phyloP scores from a whole-genome alignment of 164 flowering plant species.

The Magnolia officinalis region DNA sequence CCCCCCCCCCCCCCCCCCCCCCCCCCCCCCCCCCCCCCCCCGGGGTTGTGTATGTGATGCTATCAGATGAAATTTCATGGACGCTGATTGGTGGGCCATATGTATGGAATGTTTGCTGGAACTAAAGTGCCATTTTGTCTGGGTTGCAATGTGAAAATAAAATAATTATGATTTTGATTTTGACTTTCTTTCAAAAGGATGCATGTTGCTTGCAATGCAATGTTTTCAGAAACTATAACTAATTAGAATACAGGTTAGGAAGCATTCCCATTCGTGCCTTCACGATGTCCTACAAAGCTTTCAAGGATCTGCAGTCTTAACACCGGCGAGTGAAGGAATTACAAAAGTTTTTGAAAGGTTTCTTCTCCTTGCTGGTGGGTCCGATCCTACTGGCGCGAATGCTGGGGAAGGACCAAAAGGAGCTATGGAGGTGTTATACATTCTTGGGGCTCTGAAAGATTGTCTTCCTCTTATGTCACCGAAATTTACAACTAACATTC shows the following conservation, averaged over 20 bases:
- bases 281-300: slow-evolving; percentile 55
- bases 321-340: slow-evolving; percentile 75
- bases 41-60: too few relatives aligned
- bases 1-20: too few relatives aligned
- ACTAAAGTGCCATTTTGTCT: too few relatives aligned
- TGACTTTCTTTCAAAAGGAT: neutral
- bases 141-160: too few relatives aligned
- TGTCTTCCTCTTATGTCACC: slow-evolving; percentile 67
- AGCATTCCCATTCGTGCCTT: slow-evolving; percentile 51
- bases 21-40: too few relatives aligned
- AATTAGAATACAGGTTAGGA: slow-evolving; percentile 60
- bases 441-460: slow-evolving; percentile 70
- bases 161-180: too few relatives aligned
- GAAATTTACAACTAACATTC: slow-evolving; percentile 42
- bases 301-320: slow-evolving; percentile 39
- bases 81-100: too few relatives aligned
- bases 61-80: too few relatives aligned
- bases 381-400: slow-evolving; percentile 25
- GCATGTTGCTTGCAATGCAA: neutral
- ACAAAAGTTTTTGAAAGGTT: slow-evolving; percentile 54
- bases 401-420: slow-evolving; percentile 56
- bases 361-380: slow-evolving; percentile 75
- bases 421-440: slow-evolving; percentile 69
- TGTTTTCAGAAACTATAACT: neutral
- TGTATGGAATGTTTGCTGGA: too few relatives aligned